Base-by-base conservation (phyloP, 306 rosid genomes). In the Dicorynia guianensis region DNA sequence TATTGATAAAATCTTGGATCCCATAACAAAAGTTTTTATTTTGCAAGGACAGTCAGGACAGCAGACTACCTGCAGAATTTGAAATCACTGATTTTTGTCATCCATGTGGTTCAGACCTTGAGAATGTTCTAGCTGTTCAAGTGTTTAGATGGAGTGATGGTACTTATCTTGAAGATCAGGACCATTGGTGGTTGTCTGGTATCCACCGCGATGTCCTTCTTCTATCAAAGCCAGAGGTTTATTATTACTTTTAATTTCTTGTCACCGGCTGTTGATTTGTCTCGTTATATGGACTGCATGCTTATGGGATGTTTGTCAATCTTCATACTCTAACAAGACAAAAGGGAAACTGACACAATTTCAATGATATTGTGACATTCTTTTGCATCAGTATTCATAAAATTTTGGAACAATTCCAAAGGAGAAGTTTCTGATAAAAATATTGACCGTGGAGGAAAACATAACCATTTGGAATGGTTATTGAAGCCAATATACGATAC, bases 61-160 rank as follows among this genome's bases (percentile, higher is more conserved):
- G 97, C 85, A 76, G 98, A 78, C 86, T 92, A 76, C 96, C 97
- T 63, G 97, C 98, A 46, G 97, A 95, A 83, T 95, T 92, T 85
- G 98, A 95, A 92, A 87, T 92, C 63, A 85, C 96, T 36, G 93
- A 95, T 63, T 87, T 88, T 78, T 92, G 97, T 80, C 87, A 90
- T 82, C 90, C 97, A 8, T 84, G 77, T 42, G 95, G 90, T 69
- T 86, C 92, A 13, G 81, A 88, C 52, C 73, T 70, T 57, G 75
- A 86, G 90, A 92, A 95, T 72, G 83, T 90, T 75, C 78, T 95
- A 54, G 96, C 97, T 36, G 97, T 95, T 83, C 98, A 95, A 89
- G 98, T 95, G 53, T 77, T 86, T 59, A 85, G 93, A 90, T 95
- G 97, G 97, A 92, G 98, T 60, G 98, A 95, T 67, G 98, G 98